Conservation (phyloP, 345 rosid genomes). For the Citrus reticulata region DNA sequence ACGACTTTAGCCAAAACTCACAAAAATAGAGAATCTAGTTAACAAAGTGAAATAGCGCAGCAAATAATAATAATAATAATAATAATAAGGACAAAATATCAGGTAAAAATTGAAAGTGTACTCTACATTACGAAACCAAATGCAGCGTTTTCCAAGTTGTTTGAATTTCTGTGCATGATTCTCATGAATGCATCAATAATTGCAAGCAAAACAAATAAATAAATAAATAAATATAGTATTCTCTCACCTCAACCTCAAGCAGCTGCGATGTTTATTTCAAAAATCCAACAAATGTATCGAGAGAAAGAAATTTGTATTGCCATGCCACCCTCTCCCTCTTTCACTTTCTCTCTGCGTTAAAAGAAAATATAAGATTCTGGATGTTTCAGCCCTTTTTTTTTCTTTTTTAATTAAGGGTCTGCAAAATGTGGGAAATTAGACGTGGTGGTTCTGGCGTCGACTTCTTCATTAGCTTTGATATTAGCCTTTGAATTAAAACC, state of each 20-base stretch:
- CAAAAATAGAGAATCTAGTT: slow-evolving; percentile 10
- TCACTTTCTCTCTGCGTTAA: background rate
- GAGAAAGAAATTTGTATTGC: background rate
- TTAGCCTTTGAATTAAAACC: slow-evolving; percentile 35
- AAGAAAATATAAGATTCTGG: background rate
- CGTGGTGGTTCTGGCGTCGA: slow-evolving; percentile 29
- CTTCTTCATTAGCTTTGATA: background rate
- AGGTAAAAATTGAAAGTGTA: background rate
- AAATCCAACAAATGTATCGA: slow-evolving; percentile 7
- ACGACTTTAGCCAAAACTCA: background rate
- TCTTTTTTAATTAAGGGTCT: background rate
- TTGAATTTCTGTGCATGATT: background rate
- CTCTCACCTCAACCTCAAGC: slow-evolving; percentile 26
- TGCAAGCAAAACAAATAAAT: background rate
- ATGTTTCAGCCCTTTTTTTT: background rate
- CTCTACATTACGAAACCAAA: background rate
- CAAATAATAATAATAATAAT: background rate
- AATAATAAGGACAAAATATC: background rate
- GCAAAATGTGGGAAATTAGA: background rate
- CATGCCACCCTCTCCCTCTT: background rate
- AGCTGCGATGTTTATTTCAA: slow-evolving; percentile 4
- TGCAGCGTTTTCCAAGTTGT: background rate
- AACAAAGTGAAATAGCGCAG: background rate
- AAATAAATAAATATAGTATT: background rate
- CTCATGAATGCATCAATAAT: background rate